Percentiles rank a stretch among this genome's conserved stretches.
These are phyloP conservation scores for Candida coquimbonensis DNA, from an alignment of 805 yeast species.

Conservation along the genomic window DNA sequence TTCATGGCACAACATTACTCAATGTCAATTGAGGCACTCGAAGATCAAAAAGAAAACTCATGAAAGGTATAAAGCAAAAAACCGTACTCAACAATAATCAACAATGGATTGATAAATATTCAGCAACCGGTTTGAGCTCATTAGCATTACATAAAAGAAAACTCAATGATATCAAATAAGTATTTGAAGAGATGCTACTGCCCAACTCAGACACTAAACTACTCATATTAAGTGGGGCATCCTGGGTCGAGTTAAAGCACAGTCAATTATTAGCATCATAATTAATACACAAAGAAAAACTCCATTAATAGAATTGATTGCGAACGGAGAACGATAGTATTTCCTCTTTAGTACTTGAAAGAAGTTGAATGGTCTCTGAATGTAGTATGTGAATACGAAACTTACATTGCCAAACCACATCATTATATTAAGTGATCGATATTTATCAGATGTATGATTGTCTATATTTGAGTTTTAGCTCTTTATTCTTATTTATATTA, in stretches of 20 bases:
- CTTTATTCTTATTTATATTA: no score
- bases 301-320: conserved; percentile 27
- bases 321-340: no score
- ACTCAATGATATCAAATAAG: conserved; percentile 46
- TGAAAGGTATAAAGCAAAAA: background rate
- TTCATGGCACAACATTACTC: background rate
- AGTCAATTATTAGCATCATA: conserved; percentile 44
- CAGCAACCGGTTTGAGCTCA: conserved; percentile 41
- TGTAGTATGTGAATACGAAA: no score
- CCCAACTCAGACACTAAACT: conserved; percentile 33
- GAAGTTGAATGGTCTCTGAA: no score
- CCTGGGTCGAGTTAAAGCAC: conserved; percentile 81
- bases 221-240: conserved; percentile 72
- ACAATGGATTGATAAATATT: conserved; percentile 60
- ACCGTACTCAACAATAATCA: background rate
- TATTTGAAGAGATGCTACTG: conserved; percentile 37
- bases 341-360: no score
- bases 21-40: background rate
- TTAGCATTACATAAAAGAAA: conserved; percentile 68
- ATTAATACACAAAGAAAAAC: conserved; percentile 20
- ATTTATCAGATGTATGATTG: no score
- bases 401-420: no score
- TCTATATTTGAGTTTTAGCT: no score
- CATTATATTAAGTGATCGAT: no score
- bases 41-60: background rate